Evolutionary conservation across 805 yeast genomes (phyloP), one percentile per base, ranked within the genome.

Genomic region (Starmerella vaccinii): DNA sequence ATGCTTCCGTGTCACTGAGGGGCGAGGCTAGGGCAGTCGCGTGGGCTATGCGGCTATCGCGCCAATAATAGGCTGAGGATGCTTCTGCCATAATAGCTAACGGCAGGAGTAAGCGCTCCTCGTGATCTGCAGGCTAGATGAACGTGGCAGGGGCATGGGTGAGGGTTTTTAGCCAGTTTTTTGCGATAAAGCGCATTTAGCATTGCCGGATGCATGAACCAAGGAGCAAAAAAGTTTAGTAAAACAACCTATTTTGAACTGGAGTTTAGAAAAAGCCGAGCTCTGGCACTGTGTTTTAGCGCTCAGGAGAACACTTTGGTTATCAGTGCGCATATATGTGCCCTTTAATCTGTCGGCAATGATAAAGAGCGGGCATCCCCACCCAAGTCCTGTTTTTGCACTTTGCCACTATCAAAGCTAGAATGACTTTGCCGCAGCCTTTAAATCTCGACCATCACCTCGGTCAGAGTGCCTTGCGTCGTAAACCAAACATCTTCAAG

Each of bases 401-500:
- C 16, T n/a, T 22, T 5, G 10, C 18, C 21, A 23, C 29, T 10
- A 16, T 15, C 18, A 34, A 34, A n/a, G 22, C 22, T 9, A 34
- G 22, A 9, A 37, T 37, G 40, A 39, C 15, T 15, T 18, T 49
- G 5, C 51, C 50, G 1, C 53, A 43, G 16, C 58, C 61, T 5
- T 29, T 47, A 23, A 51, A 52, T 32, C 47, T 61, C 7, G 56
- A 52, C 37, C 61, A 60, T 53, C 56, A 60, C 47, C 47, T 60
- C 21, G 56, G 60, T 19, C 49, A 49, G 18, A 42, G 54, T 18
- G 62, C 60, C 1, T 37, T 24, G 4, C 57, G 61, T 6, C 57
- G 64, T 6, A 56, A 57, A 43, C 59, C 61, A 13, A 60, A 59
- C 40, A 47, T 52, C 39, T 59, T 52, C 52, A 61, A 60, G 41